Percentiles rank a stretch among this genome's conserved stretches.
phyloP scores from a whole-genome alignment of 75 land plant genomes.

The Pinus taeda region DNA sequence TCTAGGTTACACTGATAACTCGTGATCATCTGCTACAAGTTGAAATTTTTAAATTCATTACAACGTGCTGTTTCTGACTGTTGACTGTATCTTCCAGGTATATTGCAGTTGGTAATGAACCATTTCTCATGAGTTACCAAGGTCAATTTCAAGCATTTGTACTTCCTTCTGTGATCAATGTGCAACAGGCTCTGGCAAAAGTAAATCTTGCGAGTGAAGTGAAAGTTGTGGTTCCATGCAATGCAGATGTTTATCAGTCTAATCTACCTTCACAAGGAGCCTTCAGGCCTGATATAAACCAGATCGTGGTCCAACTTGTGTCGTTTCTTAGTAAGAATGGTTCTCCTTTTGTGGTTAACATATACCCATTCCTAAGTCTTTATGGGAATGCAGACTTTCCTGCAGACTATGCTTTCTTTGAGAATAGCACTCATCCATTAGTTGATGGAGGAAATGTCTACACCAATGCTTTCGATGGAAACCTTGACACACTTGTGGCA shows the following conservation, averaged over 20 bases:
- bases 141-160: constrained; percentile 52
- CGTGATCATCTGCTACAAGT: not conserved
- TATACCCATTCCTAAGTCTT: constrained; percentile 61
- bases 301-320: constrained; percentile 48
- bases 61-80: constrained; percentile 4
- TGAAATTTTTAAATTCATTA: not conserved
- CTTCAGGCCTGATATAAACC: constrained; percentile 68
- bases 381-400: constrained; percentile 41
- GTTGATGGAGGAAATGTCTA: constrained; percentile 47
- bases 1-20: too few relatives aligned
- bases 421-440: constrained; percentile 38
- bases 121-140: constrained; percentile 71
- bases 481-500: constrained; percentile 46
- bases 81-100: constrained; percentile 49
- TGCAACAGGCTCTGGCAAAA: constrained; percentile 63
- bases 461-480: constrained; percentile 62
- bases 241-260: constrained; percentile 78
- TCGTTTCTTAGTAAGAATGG: constrained; percentile 33
- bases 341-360: constrained; percentile 59
- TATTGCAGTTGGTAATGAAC: constrained; percentile 94
- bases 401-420: constrained; percentile 61
- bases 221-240: constrained; percentile 80
- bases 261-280: constrained; percentile 62
- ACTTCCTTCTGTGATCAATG: constrained; percentile 64
- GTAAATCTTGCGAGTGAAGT: constrained; percentile 55